Base-by-base conservation (phyloP, 441 rosid species). In the Kokia cookei region DNA sequence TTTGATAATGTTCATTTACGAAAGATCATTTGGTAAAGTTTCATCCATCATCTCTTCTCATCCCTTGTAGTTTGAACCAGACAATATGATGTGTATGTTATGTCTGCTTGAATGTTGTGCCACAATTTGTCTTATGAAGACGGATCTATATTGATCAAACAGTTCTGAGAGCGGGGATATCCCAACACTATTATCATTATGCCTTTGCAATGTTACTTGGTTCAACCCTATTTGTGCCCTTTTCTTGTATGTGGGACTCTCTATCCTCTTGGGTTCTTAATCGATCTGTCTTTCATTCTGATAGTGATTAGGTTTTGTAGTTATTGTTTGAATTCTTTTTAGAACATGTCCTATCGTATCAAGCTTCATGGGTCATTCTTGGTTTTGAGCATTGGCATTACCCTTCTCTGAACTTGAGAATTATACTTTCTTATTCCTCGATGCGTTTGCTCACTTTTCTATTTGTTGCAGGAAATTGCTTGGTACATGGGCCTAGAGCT, bases 401-500 rank as follows among this genome's bases (percentile, higher is more conserved):
- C 37, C 26, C 19, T 50, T 68, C 60, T 69, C 5, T 69, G 59
- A 40, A 17, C 27, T 63, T 17, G 1, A 9, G 50, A 17, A 10
- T 37, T 37, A 8, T 40, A 4, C 7, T 63, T 35, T 22, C 29
- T 48, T 75, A 13, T 17, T 45, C 51, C 24, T 29, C 27, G 37
- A 35, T 35, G 11, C 2, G 7, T 71, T 72, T 73, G 74, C 43
- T 77, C 3, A 74, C 19, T 58, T 3, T 7, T 0, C 11, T 71
- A 2, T 11, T 6, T 72, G 37, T 62, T 17, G 45, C 63, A 88
- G 92, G 94, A 90, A 86, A 83, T 90, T 78, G 90, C 91, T 72
- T 86, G 94, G 75, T 90, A 83, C 78, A 90, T 90, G 94, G 94
- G 94, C 1, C 57, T 90, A 78, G 86, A 87, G 57, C 84, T 90